A percentile compares a stretch with the other conserved stretches of the same genome.
Conservation (phyloP, 164 flowering plant species). For the Umbellularia californica region DNA sequence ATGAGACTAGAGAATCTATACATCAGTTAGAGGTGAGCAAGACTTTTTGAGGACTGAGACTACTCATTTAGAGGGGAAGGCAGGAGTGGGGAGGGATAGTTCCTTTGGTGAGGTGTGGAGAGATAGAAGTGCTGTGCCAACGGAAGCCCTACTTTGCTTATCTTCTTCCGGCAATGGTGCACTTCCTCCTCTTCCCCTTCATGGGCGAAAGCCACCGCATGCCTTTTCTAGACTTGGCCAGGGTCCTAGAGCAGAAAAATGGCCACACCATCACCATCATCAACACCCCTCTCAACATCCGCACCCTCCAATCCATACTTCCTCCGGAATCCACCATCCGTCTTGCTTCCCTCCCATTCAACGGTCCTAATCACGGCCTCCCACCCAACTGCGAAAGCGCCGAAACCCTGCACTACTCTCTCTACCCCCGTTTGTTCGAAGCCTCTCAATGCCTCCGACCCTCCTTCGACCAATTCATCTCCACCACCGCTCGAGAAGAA, state of each 20-base stretch:
- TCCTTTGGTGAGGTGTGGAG: too few relatives aligned
- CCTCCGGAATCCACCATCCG: constrained; percentile 3
- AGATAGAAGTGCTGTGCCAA: too few relatives aligned
- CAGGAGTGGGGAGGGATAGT: too few relatives aligned
- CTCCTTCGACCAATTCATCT: constrained; percentile 8
- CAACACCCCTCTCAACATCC: constrained; percentile 17
- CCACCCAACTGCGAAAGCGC: constrained; percentile 17
- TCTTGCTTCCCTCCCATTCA: constrained; percentile 16
- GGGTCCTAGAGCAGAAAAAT: background rate
- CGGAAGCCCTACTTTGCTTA: too few relatives aligned
- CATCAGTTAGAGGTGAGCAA: too few relatives aligned
- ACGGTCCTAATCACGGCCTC: constrained; percentile 14
- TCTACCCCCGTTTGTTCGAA: background rate
- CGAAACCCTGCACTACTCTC: constrained; percentile 1
- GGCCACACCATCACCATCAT: constrained; percentile 14
- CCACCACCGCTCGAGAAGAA: background rate
- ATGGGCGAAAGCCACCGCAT: constrained; percentile 14
- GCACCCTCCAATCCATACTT: constrained; percentile 7
- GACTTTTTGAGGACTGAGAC: too few relatives aligned
- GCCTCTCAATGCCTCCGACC: constrained; percentile 12
- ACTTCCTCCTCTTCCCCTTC: constrained; percentile 6
- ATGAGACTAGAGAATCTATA: too few relatives aligned
- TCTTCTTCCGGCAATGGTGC: too few relatives aligned
- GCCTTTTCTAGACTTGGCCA: constrained; percentile 9
- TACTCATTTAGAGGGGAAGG: too few relatives aligned